phyloP scores from a whole-genome alignment of 129 eudicot species.

The Lonicera japonica region DNA sequence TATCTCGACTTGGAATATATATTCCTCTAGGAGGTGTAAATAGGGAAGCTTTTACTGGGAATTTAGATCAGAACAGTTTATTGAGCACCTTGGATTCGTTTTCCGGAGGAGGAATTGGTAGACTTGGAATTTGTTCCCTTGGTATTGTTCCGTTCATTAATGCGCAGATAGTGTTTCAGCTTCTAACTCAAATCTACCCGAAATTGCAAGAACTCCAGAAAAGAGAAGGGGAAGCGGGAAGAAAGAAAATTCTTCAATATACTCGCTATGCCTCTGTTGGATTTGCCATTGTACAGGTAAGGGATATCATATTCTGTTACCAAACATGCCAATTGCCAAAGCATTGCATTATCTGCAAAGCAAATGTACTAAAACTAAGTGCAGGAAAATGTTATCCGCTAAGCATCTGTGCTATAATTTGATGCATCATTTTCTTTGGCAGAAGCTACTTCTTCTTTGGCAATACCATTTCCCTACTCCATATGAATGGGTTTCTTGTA shows the following conservation, averaged over 20 bases:
- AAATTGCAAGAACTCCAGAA: conserved; percentile 98
- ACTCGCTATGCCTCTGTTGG: conserved; percentile 99
- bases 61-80: conserved; percentile 81
- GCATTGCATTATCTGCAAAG: neutral
- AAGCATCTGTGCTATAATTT: too few species aligned
- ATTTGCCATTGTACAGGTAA: conserved; percentile 95
- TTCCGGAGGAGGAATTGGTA: conserved; percentile 99
- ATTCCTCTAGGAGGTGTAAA: conserved; percentile 99
- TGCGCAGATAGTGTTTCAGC: conserved; percentile 97
- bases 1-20: conserved; percentile 94
- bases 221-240: conserved; percentile 94
- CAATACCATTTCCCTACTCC: too few species aligned
- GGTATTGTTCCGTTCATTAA: conserved; percentile 98
- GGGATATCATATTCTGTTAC: neutral
- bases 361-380: too few species aligned
- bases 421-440: too few species aligned
- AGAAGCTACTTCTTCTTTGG: too few species aligned
- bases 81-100: conserved; percentile 90
- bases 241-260: conserved; percentile 88
- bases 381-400: too few species aligned
- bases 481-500: too few species aligned
- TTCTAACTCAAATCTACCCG: conserved; percentile 86
- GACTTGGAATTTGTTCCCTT: conserved; percentile 94
- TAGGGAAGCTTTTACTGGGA: conserved; percentile 90
- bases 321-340: too few species aligned